Base-by-base conservation (phyloP, 2,329 filamentous ascomycete species). In the Pseudocercospora vitis region DNA sequence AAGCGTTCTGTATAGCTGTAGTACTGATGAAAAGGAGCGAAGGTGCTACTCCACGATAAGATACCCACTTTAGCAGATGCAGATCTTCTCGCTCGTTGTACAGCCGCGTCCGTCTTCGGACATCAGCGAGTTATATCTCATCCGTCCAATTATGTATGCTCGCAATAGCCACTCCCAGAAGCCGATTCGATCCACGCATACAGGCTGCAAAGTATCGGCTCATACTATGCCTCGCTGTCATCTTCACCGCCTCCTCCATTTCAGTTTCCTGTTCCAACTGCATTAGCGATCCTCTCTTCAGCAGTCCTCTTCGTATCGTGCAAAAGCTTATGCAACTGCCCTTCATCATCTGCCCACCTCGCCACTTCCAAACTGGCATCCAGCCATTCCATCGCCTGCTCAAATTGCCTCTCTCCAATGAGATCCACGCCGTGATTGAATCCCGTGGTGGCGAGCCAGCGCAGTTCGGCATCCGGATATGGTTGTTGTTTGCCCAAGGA, bases 381-480 rank as follows among this genome's bases (percentile, higher is more conserved):
- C 1, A 82, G 81, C 87, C 87, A 91, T 29, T 70, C 67, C 57
- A 76, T 79, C 44, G 83, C 84, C 1, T 72, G 69, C 7, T 21
- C 42, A 9, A 2, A 7, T 3, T 82, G 78, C 19, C 86, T 77
- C 1, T 78, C 75, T 1, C 72, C 73, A 62, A 82, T 84, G n/a
- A 81, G 76, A 63, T 91, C 87, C 4, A 90, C 75, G 0, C 81
- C 84, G 55, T 84, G 83, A 61, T 91, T 91, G 69, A 87, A 90
- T 0, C 81, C 74, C 4, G 78, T 82, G 1, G 82, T 81, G 0
- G 83, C 82, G n/a, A 94, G 79, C 86, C 87, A 94, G 63, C 90
- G 85, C 1, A 91, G 71, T 65, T 94, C 89, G 3, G 81, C 78
- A 0, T 73, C 63, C 0, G 88, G 87, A 65, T 89, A 89, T 1